phyloP scores from a whole-genome alignment of 129 eudicot genomes.

The Tagetes patula region DNA sequence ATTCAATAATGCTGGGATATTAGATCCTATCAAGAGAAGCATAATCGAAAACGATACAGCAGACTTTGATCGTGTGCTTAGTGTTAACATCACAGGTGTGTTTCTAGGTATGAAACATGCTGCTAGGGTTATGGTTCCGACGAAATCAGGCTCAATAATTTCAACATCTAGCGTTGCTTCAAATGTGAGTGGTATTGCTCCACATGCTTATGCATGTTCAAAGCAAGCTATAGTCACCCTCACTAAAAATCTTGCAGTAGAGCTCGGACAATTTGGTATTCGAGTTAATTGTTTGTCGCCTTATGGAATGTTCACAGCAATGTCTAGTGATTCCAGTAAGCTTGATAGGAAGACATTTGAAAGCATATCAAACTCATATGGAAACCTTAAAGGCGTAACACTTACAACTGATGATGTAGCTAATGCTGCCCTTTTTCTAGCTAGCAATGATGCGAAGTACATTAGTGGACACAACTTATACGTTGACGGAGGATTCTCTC shows the following conservation, averaged over 20 bases:
- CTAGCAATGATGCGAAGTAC: slow-evolving; percentile 13
- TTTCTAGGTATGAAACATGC: slow-evolving; percentile 41
- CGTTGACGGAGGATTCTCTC: neutral
- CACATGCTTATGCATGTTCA: neutral
- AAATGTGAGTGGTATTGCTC: neutral
- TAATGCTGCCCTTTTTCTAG: neutral
- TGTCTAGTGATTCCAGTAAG: neutral
- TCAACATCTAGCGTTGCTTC: neutral
- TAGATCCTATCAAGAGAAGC: slow-evolving; percentile 20
- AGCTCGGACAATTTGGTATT: neutral
- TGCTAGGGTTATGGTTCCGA: slow-evolving; percentile 59
- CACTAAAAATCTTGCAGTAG: neutral
- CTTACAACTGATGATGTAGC: slow-evolving; percentile 8
- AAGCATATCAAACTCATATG: neutral
- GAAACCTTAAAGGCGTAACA: slow-evolving; percentile 20
- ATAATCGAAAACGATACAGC: slow-evolving; percentile 34
- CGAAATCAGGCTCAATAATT: neutral
- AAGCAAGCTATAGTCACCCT: neutral
- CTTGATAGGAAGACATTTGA: neutral
- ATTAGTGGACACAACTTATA: neutral
- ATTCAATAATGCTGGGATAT: slow-evolving; percentile 43
- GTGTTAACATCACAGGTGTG: slow-evolving; percentile 10
- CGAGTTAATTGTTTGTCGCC: slow-evolving; percentile 10
- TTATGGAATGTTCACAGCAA: neutral
- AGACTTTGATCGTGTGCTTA: slow-evolving; percentile 20